These are phyloP conservation scores for Jatropha curcas DNA, from an alignment of 345 rosid species.

Conservation along the genomic window DNA sequence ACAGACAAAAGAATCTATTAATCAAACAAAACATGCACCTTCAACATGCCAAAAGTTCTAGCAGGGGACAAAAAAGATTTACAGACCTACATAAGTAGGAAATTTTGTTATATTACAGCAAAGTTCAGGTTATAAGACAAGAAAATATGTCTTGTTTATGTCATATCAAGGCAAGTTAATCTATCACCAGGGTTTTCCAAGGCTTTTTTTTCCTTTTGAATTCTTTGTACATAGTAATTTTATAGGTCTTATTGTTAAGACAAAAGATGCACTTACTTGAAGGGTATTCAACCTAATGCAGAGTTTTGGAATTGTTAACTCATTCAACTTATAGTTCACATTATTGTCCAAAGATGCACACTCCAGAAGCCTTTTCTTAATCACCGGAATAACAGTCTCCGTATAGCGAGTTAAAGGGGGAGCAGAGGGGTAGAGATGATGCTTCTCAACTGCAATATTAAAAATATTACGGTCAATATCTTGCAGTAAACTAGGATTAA, in stretches of 20 bases:
- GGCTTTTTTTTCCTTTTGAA: too few relatives aligned
- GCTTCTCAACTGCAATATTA: conserved; percentile 75
- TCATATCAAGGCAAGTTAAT: background rate
- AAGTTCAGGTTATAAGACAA: background rate
- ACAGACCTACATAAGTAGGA: background rate
- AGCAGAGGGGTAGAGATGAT: conserved; percentile 65
- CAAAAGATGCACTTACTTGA: conserved; percentile 54
- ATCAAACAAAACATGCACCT: background rate
- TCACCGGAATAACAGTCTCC: conserved; percentile 14
- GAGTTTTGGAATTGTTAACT: conserved; percentile 69
- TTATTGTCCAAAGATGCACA: conserved; percentile 46
- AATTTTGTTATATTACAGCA: background rate
- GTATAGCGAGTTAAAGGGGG: conserved; percentile 90
- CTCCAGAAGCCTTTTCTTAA: conserved; percentile 16
- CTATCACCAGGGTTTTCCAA: background rate
- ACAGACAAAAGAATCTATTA: background rate
- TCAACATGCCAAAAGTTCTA: background rate
- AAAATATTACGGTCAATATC: conserved; percentile 21
- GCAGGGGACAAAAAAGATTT: background rate
- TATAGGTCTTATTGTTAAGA: conserved; percentile 1
- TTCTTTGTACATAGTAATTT: too few relatives aligned
- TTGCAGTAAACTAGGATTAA: background rate
- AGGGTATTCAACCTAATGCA: conserved; percentile 89
- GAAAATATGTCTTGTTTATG: background rate
- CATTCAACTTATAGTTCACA: conserved; percentile 52